Percentiles rank a stretch among this genome's conserved stretches.
phyloP scores from a whole-genome alignment of 306 rosid species.

The Quercus dentata region DNA sequence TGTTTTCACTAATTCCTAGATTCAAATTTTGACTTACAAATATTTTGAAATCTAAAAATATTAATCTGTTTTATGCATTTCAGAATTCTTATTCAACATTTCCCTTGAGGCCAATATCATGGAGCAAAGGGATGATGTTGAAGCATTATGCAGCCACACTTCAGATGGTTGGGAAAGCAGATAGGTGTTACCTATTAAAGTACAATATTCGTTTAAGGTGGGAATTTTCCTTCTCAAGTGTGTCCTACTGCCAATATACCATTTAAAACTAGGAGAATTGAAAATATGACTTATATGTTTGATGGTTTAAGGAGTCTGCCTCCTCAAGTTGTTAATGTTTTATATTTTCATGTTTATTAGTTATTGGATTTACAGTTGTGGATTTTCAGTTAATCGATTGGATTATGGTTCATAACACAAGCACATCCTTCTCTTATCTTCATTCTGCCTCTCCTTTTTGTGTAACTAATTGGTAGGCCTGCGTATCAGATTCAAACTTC shows the following conservation, averaged over 20 bases:
- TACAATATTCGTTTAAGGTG: conserved; percentile 54
- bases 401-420: background rate
- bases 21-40: too few relatives aligned
- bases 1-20: too few relatives aligned
- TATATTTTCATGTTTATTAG: background rate
- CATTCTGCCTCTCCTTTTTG: too few relatives aligned
- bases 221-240: conserved; percentile 19
- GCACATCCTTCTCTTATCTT: background rate
- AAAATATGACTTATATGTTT: background rate
- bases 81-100: conserved; percentile 60
- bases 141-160: conserved; percentile 44
- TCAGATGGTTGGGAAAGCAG: conserved; percentile 51
- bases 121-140: conserved; percentile 56
- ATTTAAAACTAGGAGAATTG: background rate
- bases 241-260: background rate
- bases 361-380: background rate
- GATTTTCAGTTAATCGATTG: background rate
- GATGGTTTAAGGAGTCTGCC: background rate
- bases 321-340: background rate
- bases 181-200: conserved; percentile 35
- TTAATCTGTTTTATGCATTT: conserved; percentile 6
- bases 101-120: conserved; percentile 41
- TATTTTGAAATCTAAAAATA: too few relatives aligned
- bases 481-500: too few relatives aligned
- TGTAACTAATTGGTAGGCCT: too few relatives aligned